These are phyloP conservation scores for Firmiana major DNA, from an alignment of 345 rosid genomes.

Conservation along the genomic window DNA sequence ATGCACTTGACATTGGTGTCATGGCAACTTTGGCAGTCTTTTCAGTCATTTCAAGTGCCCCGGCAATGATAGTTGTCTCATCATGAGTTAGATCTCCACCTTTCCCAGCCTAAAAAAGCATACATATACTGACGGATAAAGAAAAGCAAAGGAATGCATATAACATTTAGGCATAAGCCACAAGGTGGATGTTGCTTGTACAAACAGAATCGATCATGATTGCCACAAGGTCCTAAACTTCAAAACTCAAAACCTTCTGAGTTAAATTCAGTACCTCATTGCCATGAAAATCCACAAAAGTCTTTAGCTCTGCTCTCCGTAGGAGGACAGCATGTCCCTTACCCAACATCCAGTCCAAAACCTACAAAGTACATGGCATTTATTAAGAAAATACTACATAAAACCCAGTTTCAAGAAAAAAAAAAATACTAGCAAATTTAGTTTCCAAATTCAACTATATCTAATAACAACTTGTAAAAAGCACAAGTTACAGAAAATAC, in stretches of 20 bases:
- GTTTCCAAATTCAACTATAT: neutral
- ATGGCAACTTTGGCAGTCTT: constrained; percentile 93
- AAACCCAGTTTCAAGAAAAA: constrained; percentile 5
- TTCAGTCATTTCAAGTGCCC: constrained; percentile 93
- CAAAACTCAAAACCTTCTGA: neutral
- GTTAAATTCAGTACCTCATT: constrained; percentile 55
- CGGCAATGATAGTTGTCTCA: constrained; percentile 93
- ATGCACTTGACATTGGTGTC: constrained; percentile 91
- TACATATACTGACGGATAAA: constrained; percentile 9
- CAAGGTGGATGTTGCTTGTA: constrained; percentile 11
- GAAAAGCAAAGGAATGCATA: neutral
- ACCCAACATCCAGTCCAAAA: constrained; percentile 97
- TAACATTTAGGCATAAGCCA: constrained; percentile 1
- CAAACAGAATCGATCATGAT: neutral
- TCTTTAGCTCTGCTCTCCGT: constrained; percentile 93
- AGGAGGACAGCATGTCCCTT: constrained; percentile 87
- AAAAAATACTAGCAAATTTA: neutral
- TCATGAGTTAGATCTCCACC: constrained; percentile 90
- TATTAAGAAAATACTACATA: neutral
- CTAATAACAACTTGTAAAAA: constrained; percentile 12
- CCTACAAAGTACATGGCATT: constrained; percentile 35
- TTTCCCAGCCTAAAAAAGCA: constrained; percentile 73
- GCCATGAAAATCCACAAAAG: constrained; percentile 86
- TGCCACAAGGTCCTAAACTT: neutral
- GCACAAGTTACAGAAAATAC: neutral